Base-by-base conservation (phyloP, 2,329 filamentous ascomycete species). In the Alternaria dauci region DNA sequence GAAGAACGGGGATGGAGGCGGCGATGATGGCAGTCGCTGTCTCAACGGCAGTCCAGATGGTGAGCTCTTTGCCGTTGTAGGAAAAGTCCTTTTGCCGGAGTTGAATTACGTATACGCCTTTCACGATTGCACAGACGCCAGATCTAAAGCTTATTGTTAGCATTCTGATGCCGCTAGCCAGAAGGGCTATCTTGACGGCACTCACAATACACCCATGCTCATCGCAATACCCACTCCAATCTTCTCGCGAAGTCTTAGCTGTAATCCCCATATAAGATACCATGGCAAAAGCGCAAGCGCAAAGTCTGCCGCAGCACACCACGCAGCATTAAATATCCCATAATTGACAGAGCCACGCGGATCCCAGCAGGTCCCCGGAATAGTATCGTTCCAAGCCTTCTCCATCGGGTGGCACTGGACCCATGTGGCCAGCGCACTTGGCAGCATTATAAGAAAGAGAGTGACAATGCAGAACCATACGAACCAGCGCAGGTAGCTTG, bases 31-130 rank as follows among this genome's bases (percentile, higher is more conserved):
- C 71, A 5, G 70, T 70, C 34, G 72, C 70, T 28, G 69, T 74
- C 59, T 75, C 73, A 5, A 71, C 70, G 3, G 56, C 67, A 12
- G 72, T 74, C 73, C 73, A 75, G 36, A 75, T 72, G 1, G 65
- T 70, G 14, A 74, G 67, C 39, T 75, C 70, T 52, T 69, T 73
- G 38, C 71, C 73, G 43, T 72, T 68, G 59, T 71, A 73, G 55
- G 62, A 74, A 44, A 75, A 74, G 48, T 75, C 71, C 18, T 59
- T 23, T 18, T 71, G 43, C 1, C 64, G 61, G 6, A 75, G 61
- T 53, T 74, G 69, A 16, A 71, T 55, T 2, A 74, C 16, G 41
- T 73, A 74, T 11, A 69, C 42, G 9, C 72, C 71, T 41, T 72
- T 74, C 2, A 72, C 41, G 8, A 75, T 70, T 3, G 71, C 71